phyloP scores from a whole-genome alignment of 257 asterid species.

The Haberlea rhodopensis region DNA sequence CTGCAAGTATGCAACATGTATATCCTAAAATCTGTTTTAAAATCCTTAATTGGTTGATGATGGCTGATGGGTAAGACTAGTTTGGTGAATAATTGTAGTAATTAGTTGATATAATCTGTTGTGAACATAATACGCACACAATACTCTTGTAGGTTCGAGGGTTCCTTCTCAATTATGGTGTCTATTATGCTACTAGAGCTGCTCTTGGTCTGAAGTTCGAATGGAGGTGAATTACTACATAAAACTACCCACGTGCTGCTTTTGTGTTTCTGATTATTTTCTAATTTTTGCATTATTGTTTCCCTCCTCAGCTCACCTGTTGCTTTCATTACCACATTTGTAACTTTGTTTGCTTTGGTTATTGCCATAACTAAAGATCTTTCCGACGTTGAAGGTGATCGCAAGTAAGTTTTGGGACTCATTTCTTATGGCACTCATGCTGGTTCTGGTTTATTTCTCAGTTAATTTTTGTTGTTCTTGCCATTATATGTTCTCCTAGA shows the following conservation, averaged over 20 bases:
- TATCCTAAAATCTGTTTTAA: too few species aligned
- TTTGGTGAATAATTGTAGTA: neutral
- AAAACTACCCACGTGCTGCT: neutral
- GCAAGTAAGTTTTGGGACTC: conserved; percentile 71
- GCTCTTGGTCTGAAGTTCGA: conserved; percentile 86
- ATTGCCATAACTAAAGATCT: conserved; percentile 99
- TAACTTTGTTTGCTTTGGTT: conserved; percentile 89
- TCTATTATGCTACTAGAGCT: conserved; percentile 93
- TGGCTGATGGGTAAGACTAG: neutral
- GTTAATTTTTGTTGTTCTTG: conserved; percentile 19
- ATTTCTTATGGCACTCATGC: conserved; percentile 14
- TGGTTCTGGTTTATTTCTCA: conserved; percentile 18
- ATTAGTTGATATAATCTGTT: neutral
- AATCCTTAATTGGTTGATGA: neutral
- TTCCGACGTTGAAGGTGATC: conserved; percentile 98
- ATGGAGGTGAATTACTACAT: conserved; percentile 68
- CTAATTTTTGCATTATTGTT: conserved; percentile 13
- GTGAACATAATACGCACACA: conserved; percentile 11
- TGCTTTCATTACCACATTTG: conserved; percentile 95
- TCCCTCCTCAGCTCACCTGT: conserved; percentile 79
- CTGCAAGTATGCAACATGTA: too few species aligned
- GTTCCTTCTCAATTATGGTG: conserved; percentile 90
- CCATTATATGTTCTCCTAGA: conserved; percentile 8
- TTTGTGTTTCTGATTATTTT: conserved; percentile 16
- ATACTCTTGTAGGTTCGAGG: conserved; percentile 76